These are phyloP conservation scores for Teratosphaeriaceae sp. DNA, from an alignment of 2,329 filamentous ascomycete genomes.

Conservation along the genomic window DNA sequence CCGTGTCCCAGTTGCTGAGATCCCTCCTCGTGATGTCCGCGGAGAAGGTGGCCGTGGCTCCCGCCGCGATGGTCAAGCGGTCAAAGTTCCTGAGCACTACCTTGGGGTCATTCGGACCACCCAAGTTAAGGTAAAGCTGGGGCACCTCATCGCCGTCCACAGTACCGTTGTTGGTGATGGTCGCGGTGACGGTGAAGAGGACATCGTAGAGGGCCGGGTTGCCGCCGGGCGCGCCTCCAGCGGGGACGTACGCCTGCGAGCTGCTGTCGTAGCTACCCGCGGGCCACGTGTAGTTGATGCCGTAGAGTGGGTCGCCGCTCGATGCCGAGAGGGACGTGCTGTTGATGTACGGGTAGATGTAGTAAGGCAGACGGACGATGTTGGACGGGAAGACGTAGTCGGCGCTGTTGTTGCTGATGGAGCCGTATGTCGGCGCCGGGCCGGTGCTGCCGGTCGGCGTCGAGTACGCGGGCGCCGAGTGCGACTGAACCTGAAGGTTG, in stretches of 20 bases:
- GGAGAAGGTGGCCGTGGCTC: slow-evolving; percentile 59
- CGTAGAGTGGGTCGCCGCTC: slow-evolving; percentile 55
- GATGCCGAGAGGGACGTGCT: slow-evolving; percentile 52
- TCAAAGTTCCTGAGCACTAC: slow-evolving; percentile 74
- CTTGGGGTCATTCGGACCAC: slow-evolving; percentile 64
- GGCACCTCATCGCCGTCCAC: slow-evolving; percentile 62
- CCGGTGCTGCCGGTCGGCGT: slow-evolving; percentile 57
- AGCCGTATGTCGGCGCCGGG: slow-evolving; percentile 59
- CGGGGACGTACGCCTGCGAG: slow-evolving; percentile 53
- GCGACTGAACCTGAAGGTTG: slow-evolving; percentile 53
- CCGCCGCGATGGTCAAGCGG: slow-evolving; percentile 63
- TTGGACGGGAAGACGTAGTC: slow-evolving; percentile 63
- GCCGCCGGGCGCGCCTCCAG: slow-evolving; percentile 52
- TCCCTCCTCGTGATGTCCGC: slow-evolving; percentile 71
- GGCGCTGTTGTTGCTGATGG: slow-evolving; percentile 53
- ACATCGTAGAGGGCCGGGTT: slow-evolving; percentile 61
- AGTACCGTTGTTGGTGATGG: slow-evolving; percentile 64
- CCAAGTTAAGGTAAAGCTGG: slow-evolving; percentile 72
- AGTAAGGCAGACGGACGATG: slow-evolving; percentile 47
- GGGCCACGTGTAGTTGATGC: slow-evolving; percentile 53
- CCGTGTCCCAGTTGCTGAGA: slow-evolving; percentile 78
- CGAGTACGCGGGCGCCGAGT: slow-evolving; percentile 46
- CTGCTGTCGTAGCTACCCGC: slow-evolving; percentile 52
- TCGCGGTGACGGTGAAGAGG: slow-evolving; percentile 60
- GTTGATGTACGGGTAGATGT: slow-evolving; percentile 70